A percentile compares a stretch with the other conserved stretches of the same genome.
Evolutionary conservation across 1,139 yeast genomes (phyloP).

Genomic region (Blastobotrys niveus): DNA sequence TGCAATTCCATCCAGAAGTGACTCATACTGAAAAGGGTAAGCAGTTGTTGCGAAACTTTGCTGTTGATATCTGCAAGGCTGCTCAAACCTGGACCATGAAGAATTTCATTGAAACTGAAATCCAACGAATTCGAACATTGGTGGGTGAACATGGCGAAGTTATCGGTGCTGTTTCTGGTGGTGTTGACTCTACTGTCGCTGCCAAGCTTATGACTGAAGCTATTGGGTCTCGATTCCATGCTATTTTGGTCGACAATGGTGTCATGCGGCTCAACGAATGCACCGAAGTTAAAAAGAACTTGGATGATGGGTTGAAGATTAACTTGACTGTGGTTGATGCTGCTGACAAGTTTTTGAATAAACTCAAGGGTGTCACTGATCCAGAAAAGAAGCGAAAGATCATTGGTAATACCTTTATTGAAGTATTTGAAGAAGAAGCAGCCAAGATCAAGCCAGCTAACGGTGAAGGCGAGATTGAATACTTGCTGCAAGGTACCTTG

Average conservation of each 20-base stretch:
- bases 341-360: constrained; percentile 75
- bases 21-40: constrained; percentile 94
- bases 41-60: constrained; percentile 80
- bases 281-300: constrained; percentile 75
- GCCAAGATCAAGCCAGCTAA: constrained; percentile 77
- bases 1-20: constrained; percentile 99
- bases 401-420: constrained; percentile 96
- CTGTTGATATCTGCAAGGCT: constrained; percentile 83
- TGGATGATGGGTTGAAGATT: constrained; percentile 89
- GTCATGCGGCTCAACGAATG: constrained; percentile 95
- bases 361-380: constrained; percentile 90
- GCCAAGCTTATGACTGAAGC: constrained; percentile 98
- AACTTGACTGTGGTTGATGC: constrained; percentile 95
- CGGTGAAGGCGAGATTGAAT: constrained; percentile 86
- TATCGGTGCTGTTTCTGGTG: constrained; percentile 99
- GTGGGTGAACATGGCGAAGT: constrained; percentile 99
- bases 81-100: constrained; percentile 95
- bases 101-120: constrained; percentile 94
- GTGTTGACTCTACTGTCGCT: constrained; percentile 99
- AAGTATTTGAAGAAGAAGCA: constrained; percentile 94
- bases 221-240: constrained; percentile 98
- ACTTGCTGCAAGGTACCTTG: constrained; percentile 90
- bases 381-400: constrained; percentile 99
- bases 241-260: constrained; percentile 96
- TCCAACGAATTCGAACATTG: constrained; percentile 77